Evolutionary conservation across 371 early-diverging fungal species (phyloP), one percentile per base, ranked within the genome.

Genomic region (Conidiobolus coronatus): DNA sequence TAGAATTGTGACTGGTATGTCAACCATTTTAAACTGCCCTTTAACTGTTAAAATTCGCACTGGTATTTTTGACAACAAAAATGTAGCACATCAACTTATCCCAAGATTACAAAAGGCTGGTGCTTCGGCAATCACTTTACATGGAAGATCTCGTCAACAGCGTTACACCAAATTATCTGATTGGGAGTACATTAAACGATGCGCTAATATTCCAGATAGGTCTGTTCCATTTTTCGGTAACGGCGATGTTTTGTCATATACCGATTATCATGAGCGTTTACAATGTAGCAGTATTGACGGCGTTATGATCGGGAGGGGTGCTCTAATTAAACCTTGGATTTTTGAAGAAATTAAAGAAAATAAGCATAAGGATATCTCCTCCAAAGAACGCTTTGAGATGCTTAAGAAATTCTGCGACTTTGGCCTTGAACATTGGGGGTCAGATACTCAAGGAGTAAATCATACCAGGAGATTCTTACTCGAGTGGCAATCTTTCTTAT

Each of bases 371-470:
- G 97, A 96, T 58, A 92, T 93, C 43, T 80, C 85, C 19, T 70
- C 89, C 0, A 55, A 65, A 3, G 94, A 96, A 64, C 78, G 97
- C 21, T 67, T 96, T 45, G 93, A 89, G 36, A 80, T 96, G 51
- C 57, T 93, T 52, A 71, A 74, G 45, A 61, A 75, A 33, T 96
- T 82, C 63, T 76, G 77, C 20, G 57, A 76, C 34, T 86, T 70
- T 58, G 97, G 93, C 23, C 57, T 93, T 43, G 93, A 90, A 56
- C 84, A 88, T 54, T 96, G 93, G 93, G 94, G 94, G 33, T 72
- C 78, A 8, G 94, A 96, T 59, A 81, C 78, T 19, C 68, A 64
- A 62, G 93, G 93, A 40, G 70, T 92, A 6, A 84, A 84, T 53
- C 64, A 61, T 2, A 86, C 88, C 1, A 65, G 97, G 46, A 68